Evolutionary conservation across 78 protist species (phyloP).

Genomic region (Chrysochromulina tobinii): DNA sequence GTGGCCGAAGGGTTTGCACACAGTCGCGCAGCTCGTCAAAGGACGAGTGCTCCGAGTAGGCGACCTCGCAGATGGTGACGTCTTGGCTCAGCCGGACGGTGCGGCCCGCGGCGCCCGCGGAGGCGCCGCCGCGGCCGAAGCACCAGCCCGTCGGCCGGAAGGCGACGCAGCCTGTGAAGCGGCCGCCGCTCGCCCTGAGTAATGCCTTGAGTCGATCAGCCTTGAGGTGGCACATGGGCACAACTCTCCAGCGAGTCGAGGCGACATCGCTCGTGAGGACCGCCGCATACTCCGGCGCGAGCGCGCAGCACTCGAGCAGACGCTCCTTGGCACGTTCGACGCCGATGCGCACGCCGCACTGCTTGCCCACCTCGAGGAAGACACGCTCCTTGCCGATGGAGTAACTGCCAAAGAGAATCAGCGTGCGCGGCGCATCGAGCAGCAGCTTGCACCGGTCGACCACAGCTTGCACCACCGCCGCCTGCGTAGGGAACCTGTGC

Average conservation of each 20-base stretch:
- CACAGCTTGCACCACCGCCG: neutral
- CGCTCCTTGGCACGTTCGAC: neutral
- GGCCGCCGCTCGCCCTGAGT: neutral
- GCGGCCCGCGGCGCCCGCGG: neutral
- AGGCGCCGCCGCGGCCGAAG: neutral
- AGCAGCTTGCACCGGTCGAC: neutral
- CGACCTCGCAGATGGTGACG: constrained; percentile 32
- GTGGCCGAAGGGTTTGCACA: constrained; percentile 18
- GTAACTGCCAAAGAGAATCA: constrained; percentile 76
- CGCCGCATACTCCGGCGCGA: neutral
- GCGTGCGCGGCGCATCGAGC: neutral
- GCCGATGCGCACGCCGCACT: neutral
- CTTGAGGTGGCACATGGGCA: constrained; percentile 31
- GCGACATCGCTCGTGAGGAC: constrained; percentile 40
- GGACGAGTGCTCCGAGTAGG: constrained; percentile 77
- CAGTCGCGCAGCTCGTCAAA: constrained; percentile 65
- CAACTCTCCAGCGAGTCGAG: constrained; percentile 42
- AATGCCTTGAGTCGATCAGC: neutral
- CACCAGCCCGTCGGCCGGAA: constrained; percentile 58
- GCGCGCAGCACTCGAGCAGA: neutral
- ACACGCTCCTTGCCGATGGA: constrained; percentile 82
- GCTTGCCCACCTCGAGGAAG: constrained; percentile 47
- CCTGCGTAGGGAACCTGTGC: constrained; percentile 80
- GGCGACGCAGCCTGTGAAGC: constrained; percentile 44
- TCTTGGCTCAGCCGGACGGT: neutral